phyloP scores from a whole-genome alignment of 225 moss, liverwort and hornwort species.

The Anthoceros angustus region DNA sequence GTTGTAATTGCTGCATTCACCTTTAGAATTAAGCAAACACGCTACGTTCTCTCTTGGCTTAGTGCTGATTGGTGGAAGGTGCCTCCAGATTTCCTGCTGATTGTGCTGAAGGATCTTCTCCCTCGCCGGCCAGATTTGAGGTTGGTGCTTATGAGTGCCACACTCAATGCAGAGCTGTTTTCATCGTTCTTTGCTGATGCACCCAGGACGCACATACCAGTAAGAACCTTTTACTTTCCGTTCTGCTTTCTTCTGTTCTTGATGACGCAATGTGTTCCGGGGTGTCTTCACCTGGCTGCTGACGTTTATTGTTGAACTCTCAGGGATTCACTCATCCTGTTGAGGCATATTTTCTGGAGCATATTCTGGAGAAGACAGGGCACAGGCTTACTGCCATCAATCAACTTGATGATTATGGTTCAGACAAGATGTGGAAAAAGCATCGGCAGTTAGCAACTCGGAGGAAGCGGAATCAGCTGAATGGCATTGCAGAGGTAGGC shows the following conservation, averaged over 20 bases:
- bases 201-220: conserved; percentile 67
- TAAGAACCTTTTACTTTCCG: not conserved
- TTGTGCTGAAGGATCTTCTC: conserved; percentile 76
- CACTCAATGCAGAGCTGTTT: conserved; percentile 88
- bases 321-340: conserved; percentile 84
- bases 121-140: conserved; percentile 66
- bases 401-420: conserved; percentile 92
- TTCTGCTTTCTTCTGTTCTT: not conserved
- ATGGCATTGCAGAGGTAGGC: conserved; percentile 40
- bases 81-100: conserved; percentile 54
- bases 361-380: conserved; percentile 43
- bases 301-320: not conserved
- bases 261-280: not conserved
- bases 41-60: not conserved
- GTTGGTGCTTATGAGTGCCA: conserved; percentile 94
- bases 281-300: not conserved
- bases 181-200: conserved; percentile 73
- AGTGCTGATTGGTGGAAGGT: not conserved
- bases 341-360: conserved; percentile 53
- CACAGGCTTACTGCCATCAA: conserved; percentile 59
- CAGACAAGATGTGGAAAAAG: conserved; percentile 85
- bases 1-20: not conserved
- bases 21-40: too few species aligned
- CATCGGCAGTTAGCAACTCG: conserved; percentile 59
- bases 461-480: conserved; percentile 51